phyloP scores from a whole-genome alignment of 2,329 filamentous ascomycete species.

The Trichoderma endophyticum region DNA sequence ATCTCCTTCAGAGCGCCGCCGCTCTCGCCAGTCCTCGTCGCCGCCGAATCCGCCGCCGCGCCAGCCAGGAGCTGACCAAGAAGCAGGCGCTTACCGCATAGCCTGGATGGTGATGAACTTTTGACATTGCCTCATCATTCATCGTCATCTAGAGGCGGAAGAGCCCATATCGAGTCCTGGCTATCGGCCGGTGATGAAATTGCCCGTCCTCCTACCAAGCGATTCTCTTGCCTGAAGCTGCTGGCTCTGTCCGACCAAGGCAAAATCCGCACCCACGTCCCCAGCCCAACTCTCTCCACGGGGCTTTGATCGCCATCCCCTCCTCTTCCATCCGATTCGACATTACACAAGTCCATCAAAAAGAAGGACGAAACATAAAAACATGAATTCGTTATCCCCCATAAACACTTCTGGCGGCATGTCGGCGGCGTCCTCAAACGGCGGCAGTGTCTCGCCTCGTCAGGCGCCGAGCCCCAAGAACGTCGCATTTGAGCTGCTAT shows the following conservation, averaged over 20 bases:
- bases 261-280: slow-evolving; percentile 35
- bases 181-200: slow-evolving; percentile 26
- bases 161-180: slow-evolving; percentile 24
- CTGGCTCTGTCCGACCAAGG: slow-evolving; percentile 26
- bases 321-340: slow-evolving; percentile 15
- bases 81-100: slow-evolving; percentile 36
- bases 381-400: slow-evolving; percentile 49
- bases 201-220: slow-evolving; percentile 26
- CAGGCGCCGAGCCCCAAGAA: slow-evolving; percentile 60
- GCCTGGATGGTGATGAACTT: slow-evolving; percentile 30
- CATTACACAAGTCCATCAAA: slow-evolving; percentile 11
- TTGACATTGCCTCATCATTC: slow-evolving; percentile 25
- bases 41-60: slow-evolving; percentile 31
- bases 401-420: slow-evolving; percentile 34
- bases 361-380: slow-evolving; percentile 31
- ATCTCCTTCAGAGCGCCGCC: slow-evolving; percentile 8
- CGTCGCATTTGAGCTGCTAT: slow-evolving; percentile 75
- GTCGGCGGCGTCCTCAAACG: slow-evolving; percentile 38
- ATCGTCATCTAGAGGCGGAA: slow-evolving; percentile 21
- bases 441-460: slow-evolving; percentile 46
- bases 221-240: slow-evolving; percentile 25
- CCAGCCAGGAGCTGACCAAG: slow-evolving; percentile 29
- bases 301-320: slow-evolving; percentile 24
- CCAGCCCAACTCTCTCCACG: slow-evolving; percentile 24
- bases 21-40: slow-evolving; percentile 21